Evolutionary conservation across 345 rosid genomes (phyloP).

Genomic region (Eucalyptus fibrosa): DNA sequence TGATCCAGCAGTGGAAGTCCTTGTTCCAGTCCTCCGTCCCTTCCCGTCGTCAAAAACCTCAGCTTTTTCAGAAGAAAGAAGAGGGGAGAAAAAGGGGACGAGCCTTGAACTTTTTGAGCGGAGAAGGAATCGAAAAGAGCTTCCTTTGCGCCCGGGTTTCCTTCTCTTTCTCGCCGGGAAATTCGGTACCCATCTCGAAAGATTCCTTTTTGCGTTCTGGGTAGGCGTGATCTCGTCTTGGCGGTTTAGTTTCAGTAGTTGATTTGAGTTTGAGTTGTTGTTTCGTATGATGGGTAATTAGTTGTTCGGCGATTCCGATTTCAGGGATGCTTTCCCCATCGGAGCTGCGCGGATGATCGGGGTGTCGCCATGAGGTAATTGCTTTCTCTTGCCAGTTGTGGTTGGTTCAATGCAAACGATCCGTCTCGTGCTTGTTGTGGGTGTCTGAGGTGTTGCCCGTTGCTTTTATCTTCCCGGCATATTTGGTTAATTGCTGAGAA

Average conservation of each 20-base stretch:
- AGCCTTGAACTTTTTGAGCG: background rate
- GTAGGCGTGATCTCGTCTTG: background rate
- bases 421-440: background rate
- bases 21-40: background rate
- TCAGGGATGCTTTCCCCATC: background rate
- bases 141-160: background rate
- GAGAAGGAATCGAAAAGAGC: background rate
- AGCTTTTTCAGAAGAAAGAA: background rate
- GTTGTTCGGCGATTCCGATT: background rate
- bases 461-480: background rate
- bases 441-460: background rate
- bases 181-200: background rate
- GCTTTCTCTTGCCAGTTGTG: background rate
- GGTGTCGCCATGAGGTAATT: background rate
- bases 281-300: background rate
- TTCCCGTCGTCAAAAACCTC: background rate
- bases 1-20: background rate
- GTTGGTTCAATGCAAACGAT: background rate
- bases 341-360: background rate
- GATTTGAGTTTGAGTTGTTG: background rate
- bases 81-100: background rate
- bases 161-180: background rate
- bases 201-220: background rate
- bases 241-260: background rate
- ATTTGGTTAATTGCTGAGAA: background rate